Percentiles rank a stretch among this genome's conserved stretches.
phyloP scores from a whole-genome alignment of 1,139 yeast genomes.

The Diutina siamensis region DNA sequence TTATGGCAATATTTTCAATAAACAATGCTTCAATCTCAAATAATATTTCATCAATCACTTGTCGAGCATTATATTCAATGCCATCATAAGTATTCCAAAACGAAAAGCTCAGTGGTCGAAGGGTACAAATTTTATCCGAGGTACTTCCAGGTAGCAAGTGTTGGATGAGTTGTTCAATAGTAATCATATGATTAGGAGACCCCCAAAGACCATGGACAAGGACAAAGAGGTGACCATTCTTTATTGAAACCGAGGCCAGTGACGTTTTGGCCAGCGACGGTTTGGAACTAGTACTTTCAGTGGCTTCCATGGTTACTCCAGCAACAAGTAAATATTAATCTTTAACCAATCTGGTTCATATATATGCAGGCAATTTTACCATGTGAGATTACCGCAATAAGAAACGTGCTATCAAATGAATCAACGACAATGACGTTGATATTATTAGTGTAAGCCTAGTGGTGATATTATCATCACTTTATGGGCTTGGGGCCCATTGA shows the following conservation, averaged over 20 bases:
- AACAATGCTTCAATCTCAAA: slow-evolving; percentile 40
- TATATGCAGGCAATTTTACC: not conserved
- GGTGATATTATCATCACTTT: too few relatives aligned
- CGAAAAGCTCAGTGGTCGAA: slow-evolving; percentile 62
- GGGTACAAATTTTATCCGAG: slow-evolving; percentile 35
- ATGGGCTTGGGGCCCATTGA: too few relatives aligned
- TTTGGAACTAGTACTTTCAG: too few relatives aligned
- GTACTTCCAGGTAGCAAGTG: slow-evolving; percentile 18
- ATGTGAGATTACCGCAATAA: too few relatives aligned
- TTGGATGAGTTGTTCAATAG: slow-evolving; percentile 43
- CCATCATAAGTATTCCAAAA: slow-evolving; percentile 83
- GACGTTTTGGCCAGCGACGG: too few relatives aligned
- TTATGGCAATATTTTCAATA: slow-evolving; percentile 22
- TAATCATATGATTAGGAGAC: slow-evolving; percentile 58
- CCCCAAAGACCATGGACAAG: slow-evolving; percentile 91
- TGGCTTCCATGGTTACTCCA: too few relatives aligned
- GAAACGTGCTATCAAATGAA: too few relatives aligned
- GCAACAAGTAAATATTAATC: too few relatives aligned
- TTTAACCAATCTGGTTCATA: too few relatives aligned
- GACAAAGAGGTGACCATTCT: slow-evolving; percentile 52
- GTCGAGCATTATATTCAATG: slow-evolving; percentile 54
- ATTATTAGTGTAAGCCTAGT: too few relatives aligned
- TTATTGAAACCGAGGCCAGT: too few relatives aligned
- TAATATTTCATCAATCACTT: slow-evolving; percentile 53
- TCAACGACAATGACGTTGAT: too few relatives aligned